A percentile compares a stretch with the other conserved stretches of the same genome.
phyloP scores from a whole-genome alignment of 225 moss, liverwort and hornwort genomes.

The Physcomitrium patens region DNA sequence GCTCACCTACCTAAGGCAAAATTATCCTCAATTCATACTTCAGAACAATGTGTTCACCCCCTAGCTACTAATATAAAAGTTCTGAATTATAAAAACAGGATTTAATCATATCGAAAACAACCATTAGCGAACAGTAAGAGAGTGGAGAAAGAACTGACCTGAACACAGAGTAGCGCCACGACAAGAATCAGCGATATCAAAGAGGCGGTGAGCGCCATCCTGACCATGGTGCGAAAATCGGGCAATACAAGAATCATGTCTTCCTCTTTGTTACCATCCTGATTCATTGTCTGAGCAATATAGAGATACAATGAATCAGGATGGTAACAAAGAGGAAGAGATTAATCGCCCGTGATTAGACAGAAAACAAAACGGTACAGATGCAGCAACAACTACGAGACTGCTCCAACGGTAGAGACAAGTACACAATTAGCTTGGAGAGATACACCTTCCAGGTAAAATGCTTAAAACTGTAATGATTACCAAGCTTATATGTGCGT shows the following conservation, averaged over 20 bases:
- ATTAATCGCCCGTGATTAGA: not conserved
- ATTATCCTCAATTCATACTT: not conserved
- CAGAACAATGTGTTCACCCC: not conserved
- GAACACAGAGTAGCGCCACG: slow-evolving; percentile 20
- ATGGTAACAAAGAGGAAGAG: not conserved
- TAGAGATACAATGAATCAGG: not conserved
- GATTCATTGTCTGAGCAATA: not conserved
- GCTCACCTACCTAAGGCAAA: not conserved
- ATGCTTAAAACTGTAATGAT: not conserved
- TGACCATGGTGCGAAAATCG: slow-evolving; percentile 19
- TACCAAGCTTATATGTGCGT: too few species aligned
- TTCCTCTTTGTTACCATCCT: too few species aligned
- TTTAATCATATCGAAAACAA: not conserved
- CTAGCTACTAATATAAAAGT: not conserved
- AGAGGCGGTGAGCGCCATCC: slow-evolving; percentile 18
- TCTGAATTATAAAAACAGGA: too few species aligned
- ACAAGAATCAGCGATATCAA: slow-evolving; percentile 16
- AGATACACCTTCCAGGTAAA: slow-evolving; percentile 9
- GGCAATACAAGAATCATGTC: not conserved
- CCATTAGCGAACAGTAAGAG: not conserved
- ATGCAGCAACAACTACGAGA: not conserved
- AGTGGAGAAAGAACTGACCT: slow-evolving; percentile 19
- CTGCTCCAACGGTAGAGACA: not conserved
- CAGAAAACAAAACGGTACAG: not conserved
- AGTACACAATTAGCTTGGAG: not conserved